phyloP scores from a whole-genome alignment of 345 rosid genomes.

The Pugionium dolabratum region DNA sequence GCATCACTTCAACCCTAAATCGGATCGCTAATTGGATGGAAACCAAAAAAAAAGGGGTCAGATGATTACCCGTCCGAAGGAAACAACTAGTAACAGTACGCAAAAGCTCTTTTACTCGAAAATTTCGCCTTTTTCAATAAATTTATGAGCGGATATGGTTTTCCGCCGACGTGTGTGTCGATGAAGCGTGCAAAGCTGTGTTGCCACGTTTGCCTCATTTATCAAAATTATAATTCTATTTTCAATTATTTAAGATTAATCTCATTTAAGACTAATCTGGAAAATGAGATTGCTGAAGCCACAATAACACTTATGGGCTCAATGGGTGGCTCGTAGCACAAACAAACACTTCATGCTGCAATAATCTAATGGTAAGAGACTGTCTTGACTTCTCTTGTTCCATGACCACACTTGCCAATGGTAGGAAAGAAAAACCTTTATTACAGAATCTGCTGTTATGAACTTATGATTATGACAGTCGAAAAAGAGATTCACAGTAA shows the following conservation, averaged over 20 bases:
- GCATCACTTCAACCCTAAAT: conserved; percentile 10
- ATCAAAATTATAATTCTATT: background rate
- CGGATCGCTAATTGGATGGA: background rate
- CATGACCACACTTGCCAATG: conserved; percentile 4
- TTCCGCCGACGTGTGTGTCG: conserved; percentile 32
- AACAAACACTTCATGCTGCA: conserved; percentile 20
- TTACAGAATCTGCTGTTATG: background rate
- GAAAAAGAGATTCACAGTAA: background rate
- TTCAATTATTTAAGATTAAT: background rate
- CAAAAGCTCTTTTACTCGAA: background rate
- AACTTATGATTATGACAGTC: background rate
- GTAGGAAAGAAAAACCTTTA: conserved; percentile 8
- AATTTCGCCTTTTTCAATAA: background rate
- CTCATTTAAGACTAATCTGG: background rate
- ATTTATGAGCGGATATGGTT: conserved; percentile 39
- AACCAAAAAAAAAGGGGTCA: background rate
- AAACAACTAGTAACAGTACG: conserved; percentile 26
- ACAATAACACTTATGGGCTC: background rate
- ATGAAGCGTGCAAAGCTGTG: conserved; percentile 39
- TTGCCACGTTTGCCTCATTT: conserved; percentile 44
- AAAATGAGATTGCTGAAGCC: conserved; percentile 1
- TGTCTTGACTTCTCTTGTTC: conserved; percentile 6
- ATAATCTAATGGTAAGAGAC: background rate
- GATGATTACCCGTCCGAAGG: conserved; percentile 33
- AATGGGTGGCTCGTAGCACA: conserved; percentile 12